These are phyloP conservation scores for Colletotrichum sp. DNA, from an alignment of 2,329 filamentous ascomycete genomes.

Conservation along the genomic window DNA sequence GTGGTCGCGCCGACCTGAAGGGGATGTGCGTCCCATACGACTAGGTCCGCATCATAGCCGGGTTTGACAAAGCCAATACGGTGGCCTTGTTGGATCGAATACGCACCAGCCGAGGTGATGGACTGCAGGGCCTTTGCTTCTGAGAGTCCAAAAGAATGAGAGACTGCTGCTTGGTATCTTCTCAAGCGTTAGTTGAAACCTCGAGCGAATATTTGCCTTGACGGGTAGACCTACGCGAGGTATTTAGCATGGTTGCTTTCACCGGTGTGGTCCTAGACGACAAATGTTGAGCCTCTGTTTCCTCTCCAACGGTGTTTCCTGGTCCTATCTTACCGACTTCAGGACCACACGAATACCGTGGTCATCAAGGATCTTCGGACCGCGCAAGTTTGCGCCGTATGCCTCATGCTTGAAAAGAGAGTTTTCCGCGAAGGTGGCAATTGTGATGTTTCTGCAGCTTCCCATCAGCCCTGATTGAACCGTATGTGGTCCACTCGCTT, in stretches of 20 bases:
- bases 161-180: slow-evolving; percentile 39
- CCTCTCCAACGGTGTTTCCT: fast-evolving
- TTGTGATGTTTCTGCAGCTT: slow-evolving; percentile 35
- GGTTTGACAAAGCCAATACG: slow-evolving; percentile 46
- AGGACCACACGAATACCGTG: slow-evolving; percentile 44
- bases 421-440: slow-evolving; percentile 46
- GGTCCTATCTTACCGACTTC: slow-evolving; percentile 33
- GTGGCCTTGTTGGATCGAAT: slow-evolving; percentile 43
- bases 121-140: slow-evolving; percentile 43
- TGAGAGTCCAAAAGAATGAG: slow-evolving; percentile 41
- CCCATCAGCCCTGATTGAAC: not conserved
- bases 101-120: slow-evolving; percentile 49
- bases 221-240: slow-evolving; percentile 29
- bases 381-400: slow-evolving; percentile 42
- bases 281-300: too few species aligned
- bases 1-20: slow-evolving; percentile 48
- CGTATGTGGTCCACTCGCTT: fast-evolving
- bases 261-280: slow-evolving; percentile 33
- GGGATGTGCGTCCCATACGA: slow-evolving; percentile 53
- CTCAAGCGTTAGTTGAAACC: not conserved
- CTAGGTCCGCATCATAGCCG: slow-evolving; percentile 55
- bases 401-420: slow-evolving; percentile 46
- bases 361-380: slow-evolving; percentile 41
- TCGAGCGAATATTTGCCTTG: not conserved
- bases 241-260: slow-evolving; percentile 44